Evolutionary conservation across 1,139 yeast species (phyloP), one percentile per base, ranked within the genome.

Genomic region (Geotrichum aggregatum): DNA sequence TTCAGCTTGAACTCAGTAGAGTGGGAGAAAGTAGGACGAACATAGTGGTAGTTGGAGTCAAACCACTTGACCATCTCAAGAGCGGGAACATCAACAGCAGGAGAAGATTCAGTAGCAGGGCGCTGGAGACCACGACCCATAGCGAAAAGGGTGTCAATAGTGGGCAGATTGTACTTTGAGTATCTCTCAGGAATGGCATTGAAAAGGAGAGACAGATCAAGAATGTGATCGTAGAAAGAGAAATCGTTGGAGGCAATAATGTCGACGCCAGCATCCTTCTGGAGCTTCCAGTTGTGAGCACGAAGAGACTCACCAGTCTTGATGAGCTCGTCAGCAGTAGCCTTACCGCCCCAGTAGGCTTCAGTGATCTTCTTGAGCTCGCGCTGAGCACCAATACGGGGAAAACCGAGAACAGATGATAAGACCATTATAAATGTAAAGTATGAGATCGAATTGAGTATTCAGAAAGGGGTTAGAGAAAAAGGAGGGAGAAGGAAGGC

Each of bases 101-200:
- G 80, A 58, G 83, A 72, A 63, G 91, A 71, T 64, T 86, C 96
- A 62, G 94, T 86, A 63, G 95, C 96, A 76, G 86, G 84, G 77
- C 94, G 87, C 80, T 94, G 98, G 73, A 92, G 82, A 83, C 98
- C 98, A 83, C 98, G 89, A 76, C 98, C 98, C 98, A 92, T 94
- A 69, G 98, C 98, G 72, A 92, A 92, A 69, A 87, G 77, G 61
- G 89, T 88, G 75, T 92, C 98, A 66, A 92, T 79, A 72, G 91
- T 84, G 61, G 91, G 83, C 71, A 92, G 82, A 68, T 85, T 82
- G 76, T 79, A 87, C 80, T 92, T 87, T 75, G 91, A 78, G 85
- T 92, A 92, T 77, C 98, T 86, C 66, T 87, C 95, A 70, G 98
- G 98, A 70, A 92, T 82, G 64, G 84, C 97, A 69, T 92, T 92